Base-by-base conservation (phyloP, 1,284 basidiomycete species). In the Heterobasidion occidentale region DNA sequence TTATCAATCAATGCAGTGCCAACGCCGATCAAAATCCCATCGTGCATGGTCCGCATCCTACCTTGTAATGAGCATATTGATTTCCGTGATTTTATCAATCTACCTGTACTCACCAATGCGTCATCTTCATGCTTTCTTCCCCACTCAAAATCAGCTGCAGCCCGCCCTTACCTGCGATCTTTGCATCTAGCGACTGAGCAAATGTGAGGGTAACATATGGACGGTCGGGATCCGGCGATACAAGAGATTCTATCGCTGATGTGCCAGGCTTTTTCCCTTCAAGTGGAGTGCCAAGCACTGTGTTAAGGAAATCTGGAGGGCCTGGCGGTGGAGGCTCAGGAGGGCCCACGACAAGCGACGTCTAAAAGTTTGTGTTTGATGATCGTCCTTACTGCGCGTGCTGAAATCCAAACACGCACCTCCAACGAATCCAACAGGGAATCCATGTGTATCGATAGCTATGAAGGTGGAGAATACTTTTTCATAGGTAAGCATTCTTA, bases 131-230 rank as follows among this genome's bases (percentile, higher is more conserved):
- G 68, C 91, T 95, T 66, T 97, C 91, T 42, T 77, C 72, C 1
- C 95, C 89, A 63, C 92, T 95, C 53, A 99, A 75, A 17, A 83
- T 79, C 38, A 99, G 79, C 70, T 94, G 92, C 61, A 76, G 74
- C 7, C 92, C 87, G 14, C 77, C 76, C 5, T 71, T 70, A 0
- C 92, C 94, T 0, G 93, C 93, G 59, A 98, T 96, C 71, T 94
- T 95, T 36, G 84, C 92, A 73, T 99, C 95, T 51, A 95, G 74
- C 1, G 93, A 96, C 69, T 98, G 95, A 1, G 96, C 96, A 72
- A 95, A 99, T 1, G 96, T 97, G 9, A 99, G 73, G 0, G 95
- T 98, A 19, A 90, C 81, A 54, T 73, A 74, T 1, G 86, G 84
- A n/a, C 76, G 74, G 56, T 59, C 19, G 61, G 45, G 57, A 56